Percentiles rank a stretch among this genome's conserved stretches.
phyloP scores from a whole-genome alignment of 2,329 filamentous ascomycete species.

The Calycina marina region DNA sequence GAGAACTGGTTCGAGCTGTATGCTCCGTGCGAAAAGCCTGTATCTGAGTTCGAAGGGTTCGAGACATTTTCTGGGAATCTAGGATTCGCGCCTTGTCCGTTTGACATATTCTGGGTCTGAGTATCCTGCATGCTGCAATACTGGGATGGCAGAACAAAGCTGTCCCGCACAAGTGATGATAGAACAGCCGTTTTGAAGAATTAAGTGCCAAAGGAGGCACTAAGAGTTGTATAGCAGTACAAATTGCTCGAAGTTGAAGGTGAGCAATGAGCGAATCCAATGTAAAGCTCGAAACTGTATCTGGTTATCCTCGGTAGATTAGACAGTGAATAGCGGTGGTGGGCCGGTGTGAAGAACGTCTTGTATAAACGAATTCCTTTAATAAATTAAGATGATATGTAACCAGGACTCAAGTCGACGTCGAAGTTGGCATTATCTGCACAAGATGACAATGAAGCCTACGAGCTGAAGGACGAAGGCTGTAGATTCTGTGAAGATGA shows the following conservation, averaged over 20 bases:
- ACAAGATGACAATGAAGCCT: no score
- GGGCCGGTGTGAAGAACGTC: constrained; percentile 6
- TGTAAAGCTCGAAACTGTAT: constrained; percentile 1
- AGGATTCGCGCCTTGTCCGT: constrained; percentile 36
- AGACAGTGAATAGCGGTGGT: constrained; percentile 1
- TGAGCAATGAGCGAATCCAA: background rate
- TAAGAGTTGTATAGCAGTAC: constrained; percentile 5
- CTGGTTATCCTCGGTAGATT: background rate
- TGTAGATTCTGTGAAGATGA: no score
- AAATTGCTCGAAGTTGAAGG: constrained; percentile 1
- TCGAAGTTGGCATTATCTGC: constrained; percentile 5
- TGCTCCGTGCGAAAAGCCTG: constrained; percentile 83
- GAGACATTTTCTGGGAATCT: constrained; percentile 59
- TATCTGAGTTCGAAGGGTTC: constrained; percentile 71
- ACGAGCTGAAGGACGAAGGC: no score
- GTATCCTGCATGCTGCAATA: constrained; percentile 86
- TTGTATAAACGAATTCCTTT: constrained; percentile 13
- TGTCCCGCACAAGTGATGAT: constrained; percentile 67
- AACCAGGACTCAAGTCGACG: constrained; percentile 11
- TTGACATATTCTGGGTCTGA: constrained; percentile 46
- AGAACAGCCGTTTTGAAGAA: constrained; percentile 69
- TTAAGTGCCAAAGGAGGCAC: constrained; percentile 28
- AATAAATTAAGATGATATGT: constrained; percentile 12
- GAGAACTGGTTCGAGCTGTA: constrained; percentile 67
- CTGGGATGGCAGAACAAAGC: constrained; percentile 68